Evolutionary conservation across 169 alveolate species (phyloP), one percentile per base, ranked within the genome.

Genomic region (Eimeria praecox): DNA sequence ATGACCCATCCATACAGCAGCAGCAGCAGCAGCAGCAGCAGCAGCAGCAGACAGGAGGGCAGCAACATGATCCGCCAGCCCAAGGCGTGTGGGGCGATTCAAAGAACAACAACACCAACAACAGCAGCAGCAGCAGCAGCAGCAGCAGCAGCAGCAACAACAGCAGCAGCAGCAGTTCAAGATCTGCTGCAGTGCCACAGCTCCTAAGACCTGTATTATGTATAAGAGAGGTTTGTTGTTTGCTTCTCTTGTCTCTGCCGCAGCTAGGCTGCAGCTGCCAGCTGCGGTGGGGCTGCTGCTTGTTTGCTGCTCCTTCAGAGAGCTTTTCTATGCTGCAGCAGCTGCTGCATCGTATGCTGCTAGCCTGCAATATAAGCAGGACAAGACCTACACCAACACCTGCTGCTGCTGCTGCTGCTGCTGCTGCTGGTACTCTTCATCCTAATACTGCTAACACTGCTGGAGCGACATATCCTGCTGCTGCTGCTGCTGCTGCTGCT

Each of bases 311-410:
- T 18, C 64, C 54, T 33, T 46, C 92, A 3, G 92, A 85, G 59
- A 85, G 78, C 59, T 85, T 85, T 59, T 77, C 77, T 44, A 85
- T 85, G 92, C 54, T 85, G 75, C 92, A 85, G 92, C 78, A 85
- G 62, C 92, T 85, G 80, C 80, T 85, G 59, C 92, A 85, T 42
- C 92, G 92, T 40, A 85, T 85, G 92, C 78, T 85, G 80, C 92
- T 85, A 52, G 92, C 92, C 38, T 85, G 92, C 92, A 85, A 59
- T 78, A 85, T 56, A 56, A 85, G 92, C 92, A 54, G 92, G 78
- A 52, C 71, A 69, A 52, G 59, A 22, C 78, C 94, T 14, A 40
- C 86, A 27, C 44, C 82, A 40, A 42, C 86, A 24, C 69, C 85
- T n/a, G 86, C 94, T 12, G 94, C 94, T 35, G 94, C 71, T 18